Base-by-base conservation (phyloP, 805 yeast species). In the Metschnikowia noctiluminum region DNA sequence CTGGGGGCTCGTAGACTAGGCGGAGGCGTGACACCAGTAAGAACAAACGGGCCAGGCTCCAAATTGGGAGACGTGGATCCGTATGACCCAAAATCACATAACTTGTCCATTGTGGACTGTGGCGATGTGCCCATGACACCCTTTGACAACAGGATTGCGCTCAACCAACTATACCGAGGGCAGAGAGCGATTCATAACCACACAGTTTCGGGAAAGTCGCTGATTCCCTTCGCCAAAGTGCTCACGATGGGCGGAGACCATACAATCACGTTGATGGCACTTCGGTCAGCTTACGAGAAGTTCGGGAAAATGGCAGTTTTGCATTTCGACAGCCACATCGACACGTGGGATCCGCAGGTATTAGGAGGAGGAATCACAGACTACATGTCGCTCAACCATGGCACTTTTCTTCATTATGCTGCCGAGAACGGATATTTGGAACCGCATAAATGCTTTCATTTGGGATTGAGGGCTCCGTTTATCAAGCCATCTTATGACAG, bases 71-170 rank as follows among this genome's bases (percentile, higher is more conserved):
- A 61, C 38, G 50, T 81, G 42, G 79, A 83, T 56, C 88, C 88
- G 2, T 83, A 80, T 60, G 71, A 74, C 46, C 61, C 67, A 38
- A 70, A 28, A 7, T 55, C 65, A 16, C 74, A 70, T 52, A 69
- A 70, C 52, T 59, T 53, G 31, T 36, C 60, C 14, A 60, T 62
- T 13, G 63, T 84, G 6, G 89, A 84, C 63, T 84, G 89, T 62
- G 84, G 84, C 28, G 89, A 84, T 62, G 79, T 84, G 38, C 82
- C 87, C 11, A 77, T 84, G 57, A 77, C 85, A 2, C 88, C 89
- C 8, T 77, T 84, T 64, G 88, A 84, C 63, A 83, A 83, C 61
- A 61, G 76, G 15, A 66, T 84, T 45, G 89, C 89, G 0, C 67
- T 84, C 55, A 69, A 76, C 61, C 88, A 84, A 61, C 77, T 84